Base-by-base conservation (phyloP, 305 asterid species). In the Rubia peregrina region DNA sequence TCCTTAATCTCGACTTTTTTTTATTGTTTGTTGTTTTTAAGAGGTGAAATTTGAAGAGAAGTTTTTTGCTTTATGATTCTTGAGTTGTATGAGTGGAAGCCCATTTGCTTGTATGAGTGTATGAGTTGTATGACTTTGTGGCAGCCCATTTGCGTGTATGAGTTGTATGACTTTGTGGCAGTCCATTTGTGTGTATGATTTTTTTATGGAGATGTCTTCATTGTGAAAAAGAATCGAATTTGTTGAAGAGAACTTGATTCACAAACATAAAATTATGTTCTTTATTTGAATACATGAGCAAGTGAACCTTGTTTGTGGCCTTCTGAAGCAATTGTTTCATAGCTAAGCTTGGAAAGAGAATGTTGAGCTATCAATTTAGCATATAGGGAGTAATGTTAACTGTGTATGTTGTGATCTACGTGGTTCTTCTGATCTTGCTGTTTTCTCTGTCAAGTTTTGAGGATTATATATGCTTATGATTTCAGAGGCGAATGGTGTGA, bases 401-500 rank as follows among this genome's bases (percentile, higher is more conserved):
- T 56, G 33, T 8, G 43, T 11, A 43, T 65, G 59, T 61, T 49
- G n/a, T 12, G 36, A 24, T 21, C 26, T 16, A 40, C 21, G 10
- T 53, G 16, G 16, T 51, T 36, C 1, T 48, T 26, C 22, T 62
- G 14, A 64, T 55, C 48, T 8, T 71, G 30, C 48, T 70, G 11
- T 26, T 68, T 64, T 66, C 6, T 6, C 22, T 64, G 0, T 64
- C 64, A 65, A 60, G 72, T 69, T 62, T 53, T 73, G 81, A 55
- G 9, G 64, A 9, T 60, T 59, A 16, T 22, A n/a, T 36, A 44
- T 65, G 64, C 68, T 61, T 55, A 49, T 77, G 63, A 57, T 64
- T 72, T 63, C 62, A 80, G 86, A 68, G 48, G 77, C 67, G 55
- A 68, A 64, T 36, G 77, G 53, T 48, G 75, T 42, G 60, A 73